Base-by-base conservation (phyloP, 1,284 basidiomycete genomes). In the Meira nashicola region DNA sequence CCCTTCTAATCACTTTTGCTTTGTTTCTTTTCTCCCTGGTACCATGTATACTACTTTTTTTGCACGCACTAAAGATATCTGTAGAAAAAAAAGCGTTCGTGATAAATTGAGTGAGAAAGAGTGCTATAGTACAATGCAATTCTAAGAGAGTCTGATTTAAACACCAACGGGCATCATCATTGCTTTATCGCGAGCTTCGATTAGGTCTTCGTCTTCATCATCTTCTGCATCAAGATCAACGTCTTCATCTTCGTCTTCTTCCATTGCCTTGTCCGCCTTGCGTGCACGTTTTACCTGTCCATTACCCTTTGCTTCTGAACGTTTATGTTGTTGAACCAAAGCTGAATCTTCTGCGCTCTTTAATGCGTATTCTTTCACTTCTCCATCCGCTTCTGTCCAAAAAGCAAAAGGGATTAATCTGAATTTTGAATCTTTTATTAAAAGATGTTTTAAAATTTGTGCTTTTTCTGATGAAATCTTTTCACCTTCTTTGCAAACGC, bases 401-500 rank as follows among this genome's bases (percentile, higher is more conserved):
- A 76, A 74, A 57, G 74, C 67, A 7, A 77, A 56, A 1, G 75
- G 75, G n/a, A 76, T 68, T 43, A 77, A 61, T 3, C 67, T 62
- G 70, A 77, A 77, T 17, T 63, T 63, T 3, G 75, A 68, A 64
- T 74, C 68, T 50, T 73, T 72, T 19, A 76, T 66, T 15, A 77
- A 53, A 25, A 77, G 65, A 54, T 74, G 74, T 65, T 77, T 77
- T 50, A 77, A 65, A 51, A 77, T 76, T 58, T 77, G 75, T 8
- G 75, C 75, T 56, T 39, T 41, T 79, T 95, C 91, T 46, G 84
- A 79, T 3, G 86, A 87, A 65, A 98, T 82, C 60, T 81, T 81
- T 70, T 91, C 87, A 47, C 91, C 93, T 78, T 89, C 81, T 74
- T 86, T 86, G 80, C 94, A 97, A 50, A 99, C 82, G 52, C 84